Percentiles rank a stretch among this genome's conserved stretches.
These are phyloP conservation scores for Acacia crassicarpa DNA, from an alignment of 306 rosid species.

Conservation along the genomic window DNA sequence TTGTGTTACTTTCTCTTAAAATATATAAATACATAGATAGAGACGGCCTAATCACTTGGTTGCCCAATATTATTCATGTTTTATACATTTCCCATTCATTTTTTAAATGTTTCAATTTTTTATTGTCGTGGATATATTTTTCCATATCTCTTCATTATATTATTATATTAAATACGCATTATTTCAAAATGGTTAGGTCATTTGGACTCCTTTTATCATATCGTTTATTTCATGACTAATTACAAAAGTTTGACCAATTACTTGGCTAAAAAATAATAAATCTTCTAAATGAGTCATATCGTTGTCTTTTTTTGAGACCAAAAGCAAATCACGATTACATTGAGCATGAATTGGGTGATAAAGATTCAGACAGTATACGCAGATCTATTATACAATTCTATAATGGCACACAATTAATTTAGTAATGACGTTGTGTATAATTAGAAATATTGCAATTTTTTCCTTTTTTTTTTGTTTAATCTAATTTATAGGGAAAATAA, in stretches of 20 bases:
- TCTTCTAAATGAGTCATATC: too few relatives aligned
- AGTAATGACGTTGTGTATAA: background rate
- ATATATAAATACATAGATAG: background rate
- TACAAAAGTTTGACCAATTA: too few relatives aligned
- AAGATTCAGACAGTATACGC: too few relatives aligned
- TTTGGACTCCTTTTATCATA: too few relatives aligned
- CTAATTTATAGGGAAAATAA: too few relatives aligned
- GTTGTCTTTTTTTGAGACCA: background rate
- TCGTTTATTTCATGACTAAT: background rate
- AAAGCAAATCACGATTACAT: background rate
- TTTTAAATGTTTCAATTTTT: too few relatives aligned
- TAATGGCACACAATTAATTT: background rate
- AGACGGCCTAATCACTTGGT: background rate
- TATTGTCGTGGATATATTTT: too few relatives aligned
- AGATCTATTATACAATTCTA: background rate
- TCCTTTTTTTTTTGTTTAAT: background rate
- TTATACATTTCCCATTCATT: too few relatives aligned
- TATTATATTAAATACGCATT: too few relatives aligned
- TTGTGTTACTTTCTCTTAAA: too few relatives aligned
- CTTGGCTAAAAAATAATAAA: background rate
- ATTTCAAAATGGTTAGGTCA: too few relatives aligned
- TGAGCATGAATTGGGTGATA: too few relatives aligned
- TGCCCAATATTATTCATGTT: background rate
- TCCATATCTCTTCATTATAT: background rate
- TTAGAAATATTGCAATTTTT: background rate